Evolutionary conservation across 2,329 filamentous ascomycete genomes (phyloP).

Genomic region (Aspergillus calidoustus): DNA sequence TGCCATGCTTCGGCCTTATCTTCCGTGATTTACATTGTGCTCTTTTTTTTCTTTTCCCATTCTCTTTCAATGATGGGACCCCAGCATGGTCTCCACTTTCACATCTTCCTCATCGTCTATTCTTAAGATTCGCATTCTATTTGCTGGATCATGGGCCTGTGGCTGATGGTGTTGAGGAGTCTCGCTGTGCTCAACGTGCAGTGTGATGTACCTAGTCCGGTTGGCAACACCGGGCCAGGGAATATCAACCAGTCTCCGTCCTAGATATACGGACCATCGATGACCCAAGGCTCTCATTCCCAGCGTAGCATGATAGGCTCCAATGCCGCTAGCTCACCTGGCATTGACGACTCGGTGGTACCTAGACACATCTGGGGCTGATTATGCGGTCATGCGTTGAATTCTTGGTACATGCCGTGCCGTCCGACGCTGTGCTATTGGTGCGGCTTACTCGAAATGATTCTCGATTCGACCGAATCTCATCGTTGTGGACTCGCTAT

Average conservation of each 20-base stretch:
- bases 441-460: constrained; percentile 17
- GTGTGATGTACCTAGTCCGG: constrained; percentile 18
- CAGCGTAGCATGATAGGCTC: constrained; percentile 4
- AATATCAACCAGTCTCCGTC: constrained; percentile 13
- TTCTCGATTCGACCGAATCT: constrained; percentile 18
- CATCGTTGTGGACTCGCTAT: constrained; percentile 8
- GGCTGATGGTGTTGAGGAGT: neutral
- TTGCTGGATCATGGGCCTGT: neutral
- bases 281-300: constrained; percentile 1
- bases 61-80: constrained; percentile 13
- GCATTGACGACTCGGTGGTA: constrained; percentile 14
- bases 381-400: constrained; percentile 17
- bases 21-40: constrained; percentile 23
- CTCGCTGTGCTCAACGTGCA: constrained; percentile 18
- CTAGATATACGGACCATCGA: constrained; percentile 20
- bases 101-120: neutral
- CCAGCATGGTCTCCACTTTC: neutral
- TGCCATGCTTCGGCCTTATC: constrained; percentile 39
- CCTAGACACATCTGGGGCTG: constrained; percentile 17
- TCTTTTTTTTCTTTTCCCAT: constrained; percentile 1
- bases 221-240: constrained; percentile 22
- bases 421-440: constrained; percentile 22
- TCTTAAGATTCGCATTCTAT: constrained; percentile 6
- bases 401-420: constrained; percentile 20
- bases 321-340: constrained; percentile 10